These are phyloP conservation scores for Daedaleopsis sinensis DNA, from an alignment of 768 basidiomycete genomes.

Conservation along the genomic window DNA sequence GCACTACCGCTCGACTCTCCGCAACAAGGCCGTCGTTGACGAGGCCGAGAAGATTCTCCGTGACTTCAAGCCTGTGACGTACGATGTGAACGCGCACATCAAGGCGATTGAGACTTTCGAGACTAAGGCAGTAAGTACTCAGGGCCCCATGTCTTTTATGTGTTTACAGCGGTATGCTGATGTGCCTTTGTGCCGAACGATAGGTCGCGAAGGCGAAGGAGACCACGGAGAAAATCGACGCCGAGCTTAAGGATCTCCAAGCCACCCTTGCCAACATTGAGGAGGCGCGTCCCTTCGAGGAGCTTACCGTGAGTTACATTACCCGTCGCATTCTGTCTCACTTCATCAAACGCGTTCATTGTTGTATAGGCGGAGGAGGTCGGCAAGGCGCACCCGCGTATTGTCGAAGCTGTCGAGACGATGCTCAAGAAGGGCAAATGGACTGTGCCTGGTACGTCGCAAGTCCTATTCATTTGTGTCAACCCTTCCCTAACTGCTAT, in stretches of 20 bases:
- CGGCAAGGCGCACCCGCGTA: constrained; percentile 88
- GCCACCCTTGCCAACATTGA: constrained; percentile 96
- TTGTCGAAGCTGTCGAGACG: constrained; percentile 86
- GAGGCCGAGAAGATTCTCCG: constrained; percentile 89
- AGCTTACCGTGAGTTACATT: constrained; percentile 79
- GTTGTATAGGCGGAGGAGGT: constrained; percentile 78
- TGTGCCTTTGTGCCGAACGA: background rate
- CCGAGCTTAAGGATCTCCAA: constrained; percentile 89
- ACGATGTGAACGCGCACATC: constrained; percentile 86
- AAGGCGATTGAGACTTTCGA: constrained; percentile 98
- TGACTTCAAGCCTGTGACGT: constrained; percentile 92
- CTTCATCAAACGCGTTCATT: background rate
- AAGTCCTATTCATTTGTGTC: background rate
- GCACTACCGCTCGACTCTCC: constrained; percentile 89
- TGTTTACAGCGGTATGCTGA: background rate
- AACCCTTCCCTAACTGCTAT: constrained; percentile 5
- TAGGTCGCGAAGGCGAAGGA: constrained; percentile 89
- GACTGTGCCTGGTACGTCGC: constrained; percentile 86
- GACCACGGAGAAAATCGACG: constrained; percentile 87
- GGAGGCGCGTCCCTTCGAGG: constrained; percentile 95
- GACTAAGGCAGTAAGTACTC: constrained; percentile 82
- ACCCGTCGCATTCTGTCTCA: background rate
- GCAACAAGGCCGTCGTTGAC: constrained; percentile 90
- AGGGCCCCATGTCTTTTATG: background rate
- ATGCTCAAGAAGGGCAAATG: constrained; percentile 99